Conservation (phyloP, 139 green algal genomes). For the Tetraselmis striata region DNA sequence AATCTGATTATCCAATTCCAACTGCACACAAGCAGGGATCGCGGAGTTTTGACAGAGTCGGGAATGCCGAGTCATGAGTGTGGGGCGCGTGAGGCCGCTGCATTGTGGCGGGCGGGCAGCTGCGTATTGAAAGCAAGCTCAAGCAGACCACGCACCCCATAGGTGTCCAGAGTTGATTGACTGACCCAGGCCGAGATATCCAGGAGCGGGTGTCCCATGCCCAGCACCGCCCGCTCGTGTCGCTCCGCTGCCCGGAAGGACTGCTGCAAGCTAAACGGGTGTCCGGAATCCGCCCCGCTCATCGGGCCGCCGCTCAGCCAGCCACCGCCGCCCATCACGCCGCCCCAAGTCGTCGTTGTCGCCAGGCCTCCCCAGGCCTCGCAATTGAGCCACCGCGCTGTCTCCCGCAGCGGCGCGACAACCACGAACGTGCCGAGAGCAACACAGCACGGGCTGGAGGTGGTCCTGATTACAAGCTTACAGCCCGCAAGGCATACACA, state of each 20-base stretch:
- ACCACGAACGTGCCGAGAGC: no score
- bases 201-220: conserved; percentile 94
- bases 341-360: no score
- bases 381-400: no score
- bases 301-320: background rate
- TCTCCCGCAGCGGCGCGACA: no score
- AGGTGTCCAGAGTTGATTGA: conserved; percentile 81
- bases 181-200: conserved; percentile 85
- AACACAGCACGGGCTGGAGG: no score
- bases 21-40: conserved; percentile 37
- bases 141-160: conserved; percentile 60
- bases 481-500: no score
- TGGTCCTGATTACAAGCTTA: no score
- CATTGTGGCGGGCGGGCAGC: background rate
- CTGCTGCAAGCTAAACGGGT: background rate
- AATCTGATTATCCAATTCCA: conserved; percentile 94
- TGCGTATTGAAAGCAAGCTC: no score
- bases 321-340: no score
- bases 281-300: background rate
- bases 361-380: no score
- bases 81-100: background rate
- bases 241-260: background rate
- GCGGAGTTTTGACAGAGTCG: no score
- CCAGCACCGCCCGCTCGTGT: conserved; percentile 47
- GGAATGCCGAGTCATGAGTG: no score